These are phyloP conservation scores for Ceratobasidium sp. DNA, from an alignment of 1,284 basidiomycete genomes.

Conservation along the genomic window DNA sequence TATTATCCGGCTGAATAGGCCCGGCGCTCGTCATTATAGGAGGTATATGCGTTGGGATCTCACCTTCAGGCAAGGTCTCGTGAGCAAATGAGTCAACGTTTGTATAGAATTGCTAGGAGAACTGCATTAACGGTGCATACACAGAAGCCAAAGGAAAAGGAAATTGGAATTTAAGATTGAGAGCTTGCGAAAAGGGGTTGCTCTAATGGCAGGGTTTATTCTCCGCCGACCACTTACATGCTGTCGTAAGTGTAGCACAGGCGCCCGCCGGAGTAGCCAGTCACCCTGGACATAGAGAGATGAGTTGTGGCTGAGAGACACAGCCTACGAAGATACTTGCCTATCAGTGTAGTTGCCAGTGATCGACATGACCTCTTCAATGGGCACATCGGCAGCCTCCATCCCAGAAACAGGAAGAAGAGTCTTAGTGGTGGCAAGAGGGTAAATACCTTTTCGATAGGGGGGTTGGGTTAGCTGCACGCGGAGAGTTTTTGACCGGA, in stretches of 20 bases:
- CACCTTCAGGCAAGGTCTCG: not conserved
- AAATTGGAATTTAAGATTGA: not conserved
- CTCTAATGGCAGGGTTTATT: slow-evolving; percentile 16
- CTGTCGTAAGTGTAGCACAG: slow-evolving; percentile 41
- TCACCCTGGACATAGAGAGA: slow-evolving; percentile 1
- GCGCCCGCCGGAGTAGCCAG: slow-evolving; percentile 27
- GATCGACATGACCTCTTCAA: slow-evolving; percentile 38
- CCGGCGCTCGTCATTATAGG: slow-evolving; percentile 23
- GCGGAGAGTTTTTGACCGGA: too few relatives aligned
- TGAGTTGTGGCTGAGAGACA: not conserved
- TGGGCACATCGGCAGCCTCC: slow-evolving; percentile 29
- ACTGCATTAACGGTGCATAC: slow-evolving; percentile 28
- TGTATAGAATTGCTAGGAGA: slow-evolving; percentile 24
- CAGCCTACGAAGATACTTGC: not conserved
- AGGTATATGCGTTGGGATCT: slow-evolving; percentile 36
- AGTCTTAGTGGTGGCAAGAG: slow-evolving; percentile 29
- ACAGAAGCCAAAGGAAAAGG: slow-evolving; percentile 12
- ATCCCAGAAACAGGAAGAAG: slow-evolving; percentile 36
- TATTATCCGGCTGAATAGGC: slow-evolving; percentile 18
- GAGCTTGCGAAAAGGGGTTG: slow-evolving; percentile 16
- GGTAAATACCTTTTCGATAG: slow-evolving; percentile 26
- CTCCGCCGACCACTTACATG: slow-evolving; percentile 27
- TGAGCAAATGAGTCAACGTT: not conserved
- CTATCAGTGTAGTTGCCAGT: slow-evolving; percentile 33
- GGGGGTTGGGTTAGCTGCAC: slow-evolving; percentile 1